Percentiles rank a stretch among this genome's conserved stretches.
Evolutionary conservation across 352 stramenopile species (phyloP).

Genomic region (Salisapilia sapeloensis): DNA sequence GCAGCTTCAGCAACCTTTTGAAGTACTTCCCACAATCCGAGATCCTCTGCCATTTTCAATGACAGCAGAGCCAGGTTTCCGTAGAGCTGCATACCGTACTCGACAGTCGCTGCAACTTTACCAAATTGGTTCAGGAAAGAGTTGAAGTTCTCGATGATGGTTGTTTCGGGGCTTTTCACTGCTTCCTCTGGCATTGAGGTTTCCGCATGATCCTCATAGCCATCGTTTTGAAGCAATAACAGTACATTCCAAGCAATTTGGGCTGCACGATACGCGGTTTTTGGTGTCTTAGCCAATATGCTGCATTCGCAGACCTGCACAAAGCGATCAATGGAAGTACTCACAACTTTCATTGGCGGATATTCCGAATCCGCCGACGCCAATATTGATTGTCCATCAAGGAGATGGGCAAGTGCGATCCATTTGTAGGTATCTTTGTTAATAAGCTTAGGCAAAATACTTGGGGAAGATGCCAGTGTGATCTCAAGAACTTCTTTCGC

Average conservation of each 20-base stretch:
- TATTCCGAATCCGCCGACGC: constrained; percentile 19
- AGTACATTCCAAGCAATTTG: constrained; percentile 71
- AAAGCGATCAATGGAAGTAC: constrained; percentile 33
- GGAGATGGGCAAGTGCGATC: constrained; percentile 42
- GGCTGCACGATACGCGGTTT: constrained; percentile 23
- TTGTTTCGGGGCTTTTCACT: constrained; percentile 1
- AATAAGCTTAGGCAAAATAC: constrained; percentile 3
- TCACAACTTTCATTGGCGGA: constrained; percentile 22
- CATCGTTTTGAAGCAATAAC: constrained; percentile 8
- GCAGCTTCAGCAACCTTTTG: constrained; percentile 12
- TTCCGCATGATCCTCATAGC: constrained; percentile 1
- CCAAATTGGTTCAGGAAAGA: constrained; percentile 5
- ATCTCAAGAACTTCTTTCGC: constrained; percentile 16
- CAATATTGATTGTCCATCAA: constrained; percentile 37
- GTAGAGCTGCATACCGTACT: constrained; percentile 11
- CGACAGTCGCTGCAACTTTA: constrained; percentile 7
- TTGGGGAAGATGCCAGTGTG: constrained; percentile 4
- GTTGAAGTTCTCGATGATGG: constrained; percentile 3
- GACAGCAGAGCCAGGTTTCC: constrained; percentile 40
- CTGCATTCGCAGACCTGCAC: constrained; percentile 25
- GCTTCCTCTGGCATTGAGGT: constrained; percentile 1
- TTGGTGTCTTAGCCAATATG: constrained; percentile 5
- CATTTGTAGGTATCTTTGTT: constrained; percentile 35
- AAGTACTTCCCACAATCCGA: constrained; percentile 22
- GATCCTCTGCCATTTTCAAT: constrained; percentile 29